Evolutionary conservation across 2,329 filamentous ascomycete species (phyloP).

Genomic region (Colletotrichum costaricense): DNA sequence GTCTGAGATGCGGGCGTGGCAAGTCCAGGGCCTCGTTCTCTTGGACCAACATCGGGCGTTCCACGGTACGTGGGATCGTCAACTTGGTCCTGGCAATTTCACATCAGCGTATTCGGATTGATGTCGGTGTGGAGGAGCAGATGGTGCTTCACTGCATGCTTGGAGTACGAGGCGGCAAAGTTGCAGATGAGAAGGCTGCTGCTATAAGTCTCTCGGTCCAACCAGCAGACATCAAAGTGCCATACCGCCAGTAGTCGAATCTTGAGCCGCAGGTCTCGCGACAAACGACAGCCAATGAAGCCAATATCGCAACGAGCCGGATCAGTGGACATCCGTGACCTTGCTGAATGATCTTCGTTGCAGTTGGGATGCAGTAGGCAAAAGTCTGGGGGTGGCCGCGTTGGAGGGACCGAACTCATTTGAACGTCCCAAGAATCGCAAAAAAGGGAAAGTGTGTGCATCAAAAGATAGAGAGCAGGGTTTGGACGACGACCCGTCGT

Average conservation of each 20-base stretch:
- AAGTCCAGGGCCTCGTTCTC: not conserved
- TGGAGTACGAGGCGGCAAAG: not conserved
- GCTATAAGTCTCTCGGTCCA: not conserved
- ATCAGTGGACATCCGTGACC: not conserved
- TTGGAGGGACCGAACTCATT: not conserved
- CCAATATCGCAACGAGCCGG: slow-evolving; percentile 10
- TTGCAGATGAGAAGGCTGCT: not conserved
- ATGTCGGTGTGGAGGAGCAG: not conserved
- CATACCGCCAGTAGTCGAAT: not conserved
- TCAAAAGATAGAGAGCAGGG: not conserved
- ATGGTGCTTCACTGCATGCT: not conserved
- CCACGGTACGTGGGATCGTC: not conserved
- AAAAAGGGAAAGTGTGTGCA: not conserved
- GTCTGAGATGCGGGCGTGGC: not conserved
- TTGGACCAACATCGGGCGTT: not conserved
- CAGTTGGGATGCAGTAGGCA: not conserved
- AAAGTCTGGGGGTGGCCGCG: not conserved
- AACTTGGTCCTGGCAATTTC: not conserved
- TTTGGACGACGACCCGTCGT: not conserved
- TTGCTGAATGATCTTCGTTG: slow-evolving; percentile 1
- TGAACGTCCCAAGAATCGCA: not conserved
- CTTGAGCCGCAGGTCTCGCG: not conserved
- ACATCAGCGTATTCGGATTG: not conserved
- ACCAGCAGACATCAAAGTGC: not conserved
- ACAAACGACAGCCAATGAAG: slow-evolving; percentile 1